Evolutionary conservation across 768 basidiomycete species (phyloP).

Genomic region (Russula sp.): DNA sequence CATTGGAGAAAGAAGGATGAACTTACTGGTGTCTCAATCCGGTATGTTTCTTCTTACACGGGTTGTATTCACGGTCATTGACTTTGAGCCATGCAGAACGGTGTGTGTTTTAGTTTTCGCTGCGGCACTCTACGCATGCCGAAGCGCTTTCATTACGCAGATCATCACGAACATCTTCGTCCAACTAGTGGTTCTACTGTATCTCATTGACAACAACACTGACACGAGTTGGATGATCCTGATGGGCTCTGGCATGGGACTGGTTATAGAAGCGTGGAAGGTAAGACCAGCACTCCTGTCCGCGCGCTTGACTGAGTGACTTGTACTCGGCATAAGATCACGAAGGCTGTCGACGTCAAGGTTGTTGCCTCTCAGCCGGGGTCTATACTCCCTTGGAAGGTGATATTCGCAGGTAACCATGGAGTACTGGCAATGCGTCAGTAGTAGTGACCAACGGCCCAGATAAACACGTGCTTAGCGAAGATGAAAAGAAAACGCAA

Average conservation of each 20-base stretch:
- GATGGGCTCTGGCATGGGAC: conserved; percentile 75
- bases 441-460: conserved; percentile 14
- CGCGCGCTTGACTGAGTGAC: not conserved
- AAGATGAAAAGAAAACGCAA: conserved; percentile 97
- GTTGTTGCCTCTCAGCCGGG: conserved; percentile 57
- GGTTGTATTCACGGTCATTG: conserved; percentile 2
- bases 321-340: conserved; percentile 45
- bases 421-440: conserved; percentile 16
- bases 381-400: conserved; percentile 66
- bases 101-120: conserved; percentile 7
- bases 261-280: conserved; percentile 94
- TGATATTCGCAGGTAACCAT: conserved; percentile 71
- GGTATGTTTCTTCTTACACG: conserved; percentile 40
- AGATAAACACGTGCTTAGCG: conserved; percentile 95
- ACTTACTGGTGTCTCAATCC: conserved; percentile 90
- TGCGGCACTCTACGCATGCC: conserved; percentile 38
- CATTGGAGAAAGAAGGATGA: conserved; percentile 96
- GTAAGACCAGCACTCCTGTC: conserved; percentile 32
- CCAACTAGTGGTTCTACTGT: conserved; percentile 84
- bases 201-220: conserved; percentile 91
- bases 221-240: conserved; percentile 99
- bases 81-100: not conserved
- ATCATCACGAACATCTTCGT: conserved; percentile 93
- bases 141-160: conserved; percentile 28
- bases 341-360: conserved; percentile 84